A percentile compares a stretch with the other conserved stretches of the same genome.
Evolutionary conservation across 192 early-diverging fungal genomes (phyloP).

Genomic region (Backusella australiensis): DNA sequence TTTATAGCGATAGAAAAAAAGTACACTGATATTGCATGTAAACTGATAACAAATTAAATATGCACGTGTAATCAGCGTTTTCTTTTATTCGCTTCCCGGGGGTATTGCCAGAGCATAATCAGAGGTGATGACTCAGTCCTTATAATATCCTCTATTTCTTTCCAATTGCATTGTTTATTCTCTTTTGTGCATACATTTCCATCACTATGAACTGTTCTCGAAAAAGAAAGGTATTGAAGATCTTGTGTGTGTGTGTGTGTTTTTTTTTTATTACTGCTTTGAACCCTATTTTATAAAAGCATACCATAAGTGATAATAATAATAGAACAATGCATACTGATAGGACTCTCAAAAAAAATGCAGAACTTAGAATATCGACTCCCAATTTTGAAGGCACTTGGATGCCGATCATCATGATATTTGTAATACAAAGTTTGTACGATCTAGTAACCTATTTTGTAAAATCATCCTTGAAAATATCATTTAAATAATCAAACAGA

Average conservation of each 20-base stretch:
- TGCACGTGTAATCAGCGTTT: background rate
- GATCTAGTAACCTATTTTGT: background rate
- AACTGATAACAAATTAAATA: constrained; percentile 4
- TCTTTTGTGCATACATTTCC: background rate
- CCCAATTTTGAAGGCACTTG: background rate
- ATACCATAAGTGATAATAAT: background rate
- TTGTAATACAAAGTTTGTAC: background rate
- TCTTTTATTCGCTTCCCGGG: background rate
- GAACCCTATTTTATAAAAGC: background rate
- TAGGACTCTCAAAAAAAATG: background rate
- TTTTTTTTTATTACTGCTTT: background rate
- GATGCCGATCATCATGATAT: background rate
- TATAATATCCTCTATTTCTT: background rate
- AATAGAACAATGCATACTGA: background rate
- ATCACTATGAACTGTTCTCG: background rate
- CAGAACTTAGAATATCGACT: background rate
- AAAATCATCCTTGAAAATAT: background rate
- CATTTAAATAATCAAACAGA: background rate
- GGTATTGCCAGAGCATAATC: background rate
- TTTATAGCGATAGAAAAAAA: background rate
- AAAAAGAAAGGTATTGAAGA: background rate
- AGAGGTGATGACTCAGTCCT: background rate
- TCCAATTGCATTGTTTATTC: background rate
- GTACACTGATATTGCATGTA: background rate
- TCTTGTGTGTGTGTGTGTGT: too few relatives aligned